Evolutionary conservation across 306 rosid species (phyloP).

Genomic region (Arachis hypogaea): DNA sequence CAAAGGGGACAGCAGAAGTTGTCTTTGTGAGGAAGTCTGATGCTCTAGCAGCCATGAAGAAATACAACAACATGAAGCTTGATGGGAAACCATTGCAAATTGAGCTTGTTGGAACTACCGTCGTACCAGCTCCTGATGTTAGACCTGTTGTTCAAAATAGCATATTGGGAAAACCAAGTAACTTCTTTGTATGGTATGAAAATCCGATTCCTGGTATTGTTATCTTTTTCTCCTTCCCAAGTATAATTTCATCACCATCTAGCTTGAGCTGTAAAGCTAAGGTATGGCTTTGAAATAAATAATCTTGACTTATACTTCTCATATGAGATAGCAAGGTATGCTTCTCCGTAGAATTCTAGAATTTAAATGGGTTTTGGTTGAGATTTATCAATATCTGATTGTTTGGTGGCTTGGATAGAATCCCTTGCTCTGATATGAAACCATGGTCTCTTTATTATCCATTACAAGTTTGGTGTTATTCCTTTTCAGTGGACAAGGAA

Average conservation of each 20-base stretch:
- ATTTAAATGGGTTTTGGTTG: not conserved
- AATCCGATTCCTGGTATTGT: constrained; percentile 12
- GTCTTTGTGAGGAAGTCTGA: constrained; percentile 49
- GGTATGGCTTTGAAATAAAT: not conserved
- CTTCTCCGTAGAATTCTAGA: constrained; percentile 15
- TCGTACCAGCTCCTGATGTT: constrained; percentile 30
- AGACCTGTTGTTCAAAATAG: constrained; percentile 25
- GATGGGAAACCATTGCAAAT: constrained; percentile 65
- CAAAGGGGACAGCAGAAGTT: constrained; percentile 78
- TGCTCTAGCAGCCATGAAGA: constrained; percentile 63
- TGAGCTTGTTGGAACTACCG: constrained; percentile 59
- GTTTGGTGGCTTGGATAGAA: constrained; percentile 14
- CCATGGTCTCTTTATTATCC: not conserved
- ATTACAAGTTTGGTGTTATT: constrained; percentile 16
- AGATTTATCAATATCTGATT: not conserved
- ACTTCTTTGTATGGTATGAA: constrained; percentile 42
- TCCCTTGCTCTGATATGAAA: constrained; percentile 6
- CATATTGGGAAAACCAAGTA: constrained; percentile 43
- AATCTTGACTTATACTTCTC: constrained; percentile 12
- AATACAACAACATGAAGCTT: constrained; percentile 58
- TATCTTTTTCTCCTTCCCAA: not conserved
- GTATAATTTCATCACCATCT: constrained; percentile 1
- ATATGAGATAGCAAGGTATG: constrained; percentile 11
- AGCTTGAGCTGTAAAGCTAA: constrained; percentile 10
- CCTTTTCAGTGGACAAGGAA: constrained; percentile 37